Percentiles rank a stretch among this genome's conserved stretches.
Conservation (phyloP, 1,139 yeast genomes). For the Petasospora fabianii region DNA sequence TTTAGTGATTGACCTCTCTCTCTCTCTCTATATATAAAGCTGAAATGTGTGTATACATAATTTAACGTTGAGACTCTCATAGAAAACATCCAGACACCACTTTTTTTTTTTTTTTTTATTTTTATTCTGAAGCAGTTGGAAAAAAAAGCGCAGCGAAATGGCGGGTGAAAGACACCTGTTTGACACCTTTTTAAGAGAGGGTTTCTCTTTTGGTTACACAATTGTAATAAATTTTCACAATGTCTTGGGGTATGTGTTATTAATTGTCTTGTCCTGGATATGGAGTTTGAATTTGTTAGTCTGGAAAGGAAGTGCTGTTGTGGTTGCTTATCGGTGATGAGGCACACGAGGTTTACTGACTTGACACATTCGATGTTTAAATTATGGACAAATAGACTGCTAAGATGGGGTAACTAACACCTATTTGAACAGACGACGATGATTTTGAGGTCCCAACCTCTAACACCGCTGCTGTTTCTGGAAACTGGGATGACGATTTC, state of each 20-base stretch:
- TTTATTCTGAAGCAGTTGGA: too few relatives aligned
- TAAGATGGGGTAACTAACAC: background rate
- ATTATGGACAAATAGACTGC: background rate
- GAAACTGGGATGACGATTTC: conserved; percentile 79
- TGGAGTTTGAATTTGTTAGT: background rate
- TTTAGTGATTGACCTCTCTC: too few relatives aligned
- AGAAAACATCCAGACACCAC: too few relatives aligned
- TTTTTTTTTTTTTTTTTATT: too few relatives aligned
- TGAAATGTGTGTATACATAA: too few relatives aligned
- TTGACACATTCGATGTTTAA: background rate
- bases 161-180: background rate
- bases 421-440: conserved; percentile 49
- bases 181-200: conserved; percentile 2
- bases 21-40: too few relatives aligned
- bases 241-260: conserved; percentile 4
- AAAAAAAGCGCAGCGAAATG: background rate
- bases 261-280: background rate
- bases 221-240: background rate
- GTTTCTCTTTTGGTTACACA: background rate
- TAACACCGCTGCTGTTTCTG: conserved; percentile 45
- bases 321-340: background rate
- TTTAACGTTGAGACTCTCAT: too few relatives aligned
- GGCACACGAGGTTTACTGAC: background rate
- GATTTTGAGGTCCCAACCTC: conserved; percentile 72
- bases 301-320: background rate